Evolutionary conservation across 179 eudicot genomes (phyloP).

Genomic region (Silene coronaria): DNA sequence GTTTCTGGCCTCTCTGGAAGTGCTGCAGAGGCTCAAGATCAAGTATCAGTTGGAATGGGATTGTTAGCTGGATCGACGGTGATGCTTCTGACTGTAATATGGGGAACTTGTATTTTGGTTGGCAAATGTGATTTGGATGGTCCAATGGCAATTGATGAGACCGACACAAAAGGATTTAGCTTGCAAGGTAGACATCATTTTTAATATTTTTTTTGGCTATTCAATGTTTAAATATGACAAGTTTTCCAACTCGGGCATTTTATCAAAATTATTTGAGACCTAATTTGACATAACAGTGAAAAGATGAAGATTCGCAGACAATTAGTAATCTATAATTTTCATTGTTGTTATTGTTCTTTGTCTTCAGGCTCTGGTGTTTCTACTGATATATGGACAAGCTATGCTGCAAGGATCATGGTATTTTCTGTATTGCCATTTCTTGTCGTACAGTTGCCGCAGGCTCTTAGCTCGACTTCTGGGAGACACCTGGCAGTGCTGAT

Average conservation of each 20-base stretch:
- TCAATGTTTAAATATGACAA: too few relatives aligned
- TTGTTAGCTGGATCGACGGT: conserved; percentile 90
- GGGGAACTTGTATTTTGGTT: conserved; percentile 85
- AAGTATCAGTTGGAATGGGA: conserved; percentile 95
- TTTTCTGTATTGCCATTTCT: conserved; percentile 58
- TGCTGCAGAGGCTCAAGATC: conserved; percentile 60
- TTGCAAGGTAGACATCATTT: conserved; percentile 26
- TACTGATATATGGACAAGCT: conserved; percentile 54
- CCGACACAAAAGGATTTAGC: conserved; percentile 33
- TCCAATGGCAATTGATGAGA: conserved; percentile 26
- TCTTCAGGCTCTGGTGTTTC: conserved; percentile 47
- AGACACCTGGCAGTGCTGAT: conserved; percentile 40
- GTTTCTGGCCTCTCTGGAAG: conserved; percentile 85
- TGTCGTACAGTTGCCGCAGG: conserved; percentile 52
- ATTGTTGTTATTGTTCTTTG: background rate
- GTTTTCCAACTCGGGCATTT: too few relatives aligned
- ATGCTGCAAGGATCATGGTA: conserved; percentile 61
- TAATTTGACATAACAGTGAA: background rate
- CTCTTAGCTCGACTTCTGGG: conserved; percentile 35
- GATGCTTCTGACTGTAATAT: conserved; percentile 73
- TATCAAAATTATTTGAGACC: background rate
- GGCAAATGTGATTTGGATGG: conserved; percentile 51
- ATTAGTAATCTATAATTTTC: background rate
- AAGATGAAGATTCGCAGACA: background rate
- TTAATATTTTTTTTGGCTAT: background rate